Base-by-base conservation (phyloP, 2,329 filamentous ascomycete species). In the Neofusicoccum parvum region DNA sequence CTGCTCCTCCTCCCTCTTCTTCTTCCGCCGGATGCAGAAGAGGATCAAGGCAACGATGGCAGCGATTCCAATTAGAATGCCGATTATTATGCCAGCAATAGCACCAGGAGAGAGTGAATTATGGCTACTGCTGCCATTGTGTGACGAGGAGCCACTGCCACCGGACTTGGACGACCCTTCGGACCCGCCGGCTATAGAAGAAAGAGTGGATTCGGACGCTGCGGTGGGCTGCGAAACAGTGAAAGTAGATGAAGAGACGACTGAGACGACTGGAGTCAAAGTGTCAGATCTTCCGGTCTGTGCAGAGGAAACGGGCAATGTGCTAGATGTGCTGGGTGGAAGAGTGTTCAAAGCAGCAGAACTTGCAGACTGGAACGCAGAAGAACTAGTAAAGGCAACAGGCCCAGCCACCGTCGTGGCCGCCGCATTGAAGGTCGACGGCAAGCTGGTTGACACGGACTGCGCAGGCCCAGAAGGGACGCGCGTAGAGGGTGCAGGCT, bases 191-290 rank as follows among this genome's bases (percentile, higher is more conserved):
- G 43, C n/a, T 23, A 60, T 14, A 58, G 36, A 41, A 37, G 56
- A 27, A 48, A 46, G 14, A 41, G 20, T 54, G 14, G 62, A 34
- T 5, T 62, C 45, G 59, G 46, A 41, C 17, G 59, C 37, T 34
- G 48, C 12, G 23, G 59, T 54, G 17, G 49, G 39, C 39, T 53
- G 49, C 20, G 49, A 64, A 43, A 54, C 48, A 54, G 41, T 17
- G 23, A 37, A 43, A 37, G 62, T 64, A 45, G 62, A 64, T 51
- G 62, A 54, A 53, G 62, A 64, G 49, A 53, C 37, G 48, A 53
- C 62, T 43, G 49, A 43, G 46, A 51, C 48, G 49, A 54, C 62
- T 64, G 49, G n/a, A 39, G 49, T 53, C 39, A 37, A 64, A 54
- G 49, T 51, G 49, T 64, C 48, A 64, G 62, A 64, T 17, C 39